A percentile compares a stretch with the other conserved stretches of the same genome.
Conservation (phyloP, 768 basidiomycete genomes). For the Amanita jacksonii region DNA sequence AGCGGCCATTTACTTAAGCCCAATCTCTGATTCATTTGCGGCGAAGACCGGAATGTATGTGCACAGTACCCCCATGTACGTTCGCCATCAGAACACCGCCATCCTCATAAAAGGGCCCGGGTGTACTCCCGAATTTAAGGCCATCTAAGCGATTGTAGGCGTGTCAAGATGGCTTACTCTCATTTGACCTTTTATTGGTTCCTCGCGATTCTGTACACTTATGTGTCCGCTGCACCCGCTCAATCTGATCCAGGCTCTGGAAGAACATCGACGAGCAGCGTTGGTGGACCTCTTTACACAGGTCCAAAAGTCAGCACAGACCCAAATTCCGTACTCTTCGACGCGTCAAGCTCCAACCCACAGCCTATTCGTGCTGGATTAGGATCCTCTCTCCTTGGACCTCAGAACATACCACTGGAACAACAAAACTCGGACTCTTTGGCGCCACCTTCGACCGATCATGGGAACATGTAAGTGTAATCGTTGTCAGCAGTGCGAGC, state of each 20-base stretch:
- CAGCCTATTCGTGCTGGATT: slow-evolving; percentile 29
- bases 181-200: too few relatives aligned
- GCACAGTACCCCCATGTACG: too few relatives aligned
- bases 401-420: slow-evolving; percentile 30
- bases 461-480: slow-evolving; percentile 30
- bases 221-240: too few relatives aligned
- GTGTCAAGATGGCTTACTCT: too few relatives aligned
- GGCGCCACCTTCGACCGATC: slow-evolving; percentile 36
- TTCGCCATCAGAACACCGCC: too few relatives aligned
- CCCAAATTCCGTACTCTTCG: slow-evolving; percentile 36
- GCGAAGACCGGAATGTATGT: too few relatives aligned
- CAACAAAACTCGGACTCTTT: slow-evolving; percentile 33
- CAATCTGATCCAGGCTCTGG: background rate
- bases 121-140: too few relatives aligned
- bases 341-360: slow-evolving; percentile 16
- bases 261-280: background rate
- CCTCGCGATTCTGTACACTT: background rate
- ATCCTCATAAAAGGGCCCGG: too few relatives aligned
- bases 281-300: background rate
- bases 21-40: too few relatives aligned
- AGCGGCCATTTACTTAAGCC: too few relatives aligned
- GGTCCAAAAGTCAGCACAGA: slow-evolving; percentile 26
- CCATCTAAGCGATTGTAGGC: too few relatives aligned
- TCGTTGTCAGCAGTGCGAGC: too few relatives aligned
- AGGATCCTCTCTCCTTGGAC: slow-evolving; percentile 34